Evolutionary conservation across 2,329 filamentous ascomycete species (phyloP), one percentile per base, ranked within the genome.

Genomic region (Akanthomyces dipterigenus): DNA sequence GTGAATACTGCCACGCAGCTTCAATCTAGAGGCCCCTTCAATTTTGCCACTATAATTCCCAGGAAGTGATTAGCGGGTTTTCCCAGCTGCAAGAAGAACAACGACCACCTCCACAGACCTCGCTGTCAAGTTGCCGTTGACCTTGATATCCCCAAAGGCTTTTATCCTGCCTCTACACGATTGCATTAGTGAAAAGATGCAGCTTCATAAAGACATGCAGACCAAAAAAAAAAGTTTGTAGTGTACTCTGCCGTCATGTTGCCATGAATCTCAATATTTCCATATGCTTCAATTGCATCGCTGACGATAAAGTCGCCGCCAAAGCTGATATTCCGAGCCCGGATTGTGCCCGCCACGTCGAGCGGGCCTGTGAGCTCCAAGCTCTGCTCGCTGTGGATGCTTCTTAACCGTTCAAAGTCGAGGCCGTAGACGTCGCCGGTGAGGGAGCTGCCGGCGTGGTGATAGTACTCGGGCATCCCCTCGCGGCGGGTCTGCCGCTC

Each of bases 281-380:
- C 78, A 55, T 80, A 81, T 12, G 78, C 78, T 63, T 81, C 78
- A 34, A 81, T 71, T 57, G 73, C 73, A 34, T 78, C 78, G 5
- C 70, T 69, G n/a, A 81, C 71, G 20, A 71, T 68, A 48, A 81
- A 74, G 58, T 80, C 76, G 3, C 78, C 79, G 4, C 73, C 68
- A 28, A 82, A 73, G 16, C 68, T 73, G 55, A 82, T 74, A 31
- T 74, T 75, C 7, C 78, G 75, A 56, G 76, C 77, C 64, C 75
- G 75, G 66, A 83, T 76, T 3, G 76, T 79, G 12, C 77, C 77
- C 26, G 73, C 71, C 22, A 83, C 74, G 62, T 82, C 78, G 63
- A 81, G 69, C 9, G 79, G 79, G 1, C 79, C 79, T 3, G 69
- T 65, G 6, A 81, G 70, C 26, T 71, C 66, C 59, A 80, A 65